Evolutionary conservation across 75 land plant genomes (phyloP), one percentile per base, ranked within the genome.

Genomic region (Pinus albicaulis): DNA sequence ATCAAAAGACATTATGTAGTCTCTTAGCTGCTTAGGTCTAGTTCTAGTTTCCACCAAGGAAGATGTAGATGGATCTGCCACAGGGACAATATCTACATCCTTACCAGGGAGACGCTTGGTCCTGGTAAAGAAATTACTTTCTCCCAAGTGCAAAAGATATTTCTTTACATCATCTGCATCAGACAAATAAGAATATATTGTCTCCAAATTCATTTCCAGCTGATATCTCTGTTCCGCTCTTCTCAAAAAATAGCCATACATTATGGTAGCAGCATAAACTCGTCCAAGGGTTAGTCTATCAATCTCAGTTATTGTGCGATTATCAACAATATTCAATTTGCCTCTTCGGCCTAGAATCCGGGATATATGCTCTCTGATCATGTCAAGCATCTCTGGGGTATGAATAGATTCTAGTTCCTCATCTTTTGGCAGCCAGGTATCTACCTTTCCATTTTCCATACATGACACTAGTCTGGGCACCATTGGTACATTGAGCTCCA

Each of bases 241-340:
- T 73, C 80, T 92, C 22, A 92, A 41, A 59, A 92, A 92, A 78
- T 92, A 92, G 14, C 95, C 92, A 74, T 88, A 92, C 48, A 87
- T 76, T 55, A 92, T 80, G 17, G 95, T 90, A 20, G 88, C 88
- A 26, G 84, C 87, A 78, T 92, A 92, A 5, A 90, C 26, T 58
- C 80, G 84, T 70, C 86, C 82, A 23, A 92, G 84, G 3, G 78
- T 77, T 22, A 79, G 48, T 68, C 77, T 75, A 70, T 62, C 56
- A 25, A 90, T 81, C 56, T 80, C 65, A 14, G 84, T 85, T 59
- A 77, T 71, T 0, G 85, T 80, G 85, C 82, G 80, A 34, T 76
- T 58, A 20, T 83, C 87, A 6, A 77, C 76, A 77, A 79, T 75
- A 48, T 78, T 82, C 25, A 82, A 68, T 61, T 81, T 79, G 12